Evolutionary conservation across 108 stramenopile species (phyloP), one percentile per base, ranked within the genome.

Genomic region (Nitzschia inconspicua): DNA sequence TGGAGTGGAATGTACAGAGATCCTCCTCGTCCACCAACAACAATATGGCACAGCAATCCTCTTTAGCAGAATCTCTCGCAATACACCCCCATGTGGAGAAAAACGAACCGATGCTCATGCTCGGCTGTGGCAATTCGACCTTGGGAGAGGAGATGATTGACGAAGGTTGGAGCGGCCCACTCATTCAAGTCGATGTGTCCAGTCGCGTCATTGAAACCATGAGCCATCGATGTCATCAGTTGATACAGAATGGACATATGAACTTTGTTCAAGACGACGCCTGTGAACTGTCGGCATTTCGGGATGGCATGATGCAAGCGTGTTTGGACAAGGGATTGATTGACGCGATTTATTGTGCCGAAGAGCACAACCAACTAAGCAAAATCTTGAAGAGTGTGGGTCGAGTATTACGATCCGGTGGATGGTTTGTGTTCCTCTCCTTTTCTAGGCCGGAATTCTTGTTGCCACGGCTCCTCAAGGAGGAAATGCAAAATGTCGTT

Each of bases 251-350:
- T 26, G 83, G 72, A 3, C 60, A 11, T 37, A 69, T 73, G 76
- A 77, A 40, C 32, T 77, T 54, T 48, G 59, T 68, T 18, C 65
- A 87, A 42, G 89, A 91, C 39, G 84, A 87, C 76, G 89, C 89
- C 16, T 67, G 72, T 16, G 65, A 73, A 57, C 65, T 91, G 14
- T 83, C 86, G 13, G 66, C 79, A 9, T 77, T 91, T 53, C 67
- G 71, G 26, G 55, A 73, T 14, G 65, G 49, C 2, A 75, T 77
- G 66, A 70, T 92, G 8, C 65, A 75, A 39, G 86, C 84, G 23
- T 76, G 83, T 26, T 23, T 92, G 11, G 91, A 92, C 71, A 92
- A 92, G 69, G 91, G 91, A 16, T 62, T 92, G 60, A 34, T 92
- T 23, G 91, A 92, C 71, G 78, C 76, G 9, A 50, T 92, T 4